Evolutionary conservation across 192 early-diverging fungal genomes (phyloP).

Genomic region (Backusella sp.): DNA sequence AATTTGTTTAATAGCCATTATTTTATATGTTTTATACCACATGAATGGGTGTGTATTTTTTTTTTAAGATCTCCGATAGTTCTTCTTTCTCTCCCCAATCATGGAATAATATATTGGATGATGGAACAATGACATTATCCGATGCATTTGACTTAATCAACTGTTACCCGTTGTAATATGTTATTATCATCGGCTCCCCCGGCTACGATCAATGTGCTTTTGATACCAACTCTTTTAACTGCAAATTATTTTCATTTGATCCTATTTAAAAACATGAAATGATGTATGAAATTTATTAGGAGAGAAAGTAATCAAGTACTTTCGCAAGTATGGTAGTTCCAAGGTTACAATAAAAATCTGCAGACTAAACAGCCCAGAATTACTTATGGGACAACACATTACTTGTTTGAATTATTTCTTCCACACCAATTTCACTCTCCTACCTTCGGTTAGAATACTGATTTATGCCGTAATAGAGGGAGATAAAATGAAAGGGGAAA

Average conservation of each 20-base stretch:
- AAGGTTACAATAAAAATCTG: neutral
- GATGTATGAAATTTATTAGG: neutral
- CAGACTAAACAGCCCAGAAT: neutral
- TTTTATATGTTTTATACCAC: neutral
- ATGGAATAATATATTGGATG: neutral
- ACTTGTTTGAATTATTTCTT: neutral
- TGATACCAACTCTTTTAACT: neutral
- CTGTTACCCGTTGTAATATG: neutral
- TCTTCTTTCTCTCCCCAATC: neutral
- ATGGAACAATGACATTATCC: neutral
- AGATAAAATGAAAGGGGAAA: neutral
- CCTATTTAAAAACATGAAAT: neutral
- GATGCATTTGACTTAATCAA: neutral
- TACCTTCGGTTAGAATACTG: constrained; percentile 3
- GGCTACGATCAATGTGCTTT: constrained; percentile 1
- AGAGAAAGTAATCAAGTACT: neutral
- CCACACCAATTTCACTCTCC: neutral
- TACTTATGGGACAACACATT: neutral
- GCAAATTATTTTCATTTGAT: constrained; percentile 1
- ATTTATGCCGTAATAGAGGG: neutral
- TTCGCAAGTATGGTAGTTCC: neutral
- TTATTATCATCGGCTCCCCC: neutral
- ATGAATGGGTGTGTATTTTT: neutral
- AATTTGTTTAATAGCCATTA: neutral
- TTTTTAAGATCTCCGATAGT: neutral